Evolutionary conservation across 2,329 filamentous ascomycete genomes (phyloP).

Genomic region (Incumbomyces lentus): DNA sequence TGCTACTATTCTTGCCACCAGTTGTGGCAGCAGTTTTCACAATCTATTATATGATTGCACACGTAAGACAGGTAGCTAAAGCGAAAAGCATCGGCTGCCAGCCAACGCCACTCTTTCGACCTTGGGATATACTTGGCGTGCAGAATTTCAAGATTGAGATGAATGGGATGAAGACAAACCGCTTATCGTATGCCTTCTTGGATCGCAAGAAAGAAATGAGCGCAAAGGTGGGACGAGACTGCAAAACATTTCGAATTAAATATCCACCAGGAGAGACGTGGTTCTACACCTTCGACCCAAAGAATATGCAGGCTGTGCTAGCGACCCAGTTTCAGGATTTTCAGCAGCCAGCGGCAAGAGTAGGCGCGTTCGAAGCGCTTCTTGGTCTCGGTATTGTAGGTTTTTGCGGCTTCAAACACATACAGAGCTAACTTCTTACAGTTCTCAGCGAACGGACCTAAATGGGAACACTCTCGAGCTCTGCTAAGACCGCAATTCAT

Average conservation of each 20-base stretch:
- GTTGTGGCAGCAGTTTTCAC: conserved; percentile 10
- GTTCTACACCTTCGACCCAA: conserved; percentile 25
- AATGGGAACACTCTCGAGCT: conserved; percentile 68
- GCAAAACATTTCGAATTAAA: conserved; percentile 12
- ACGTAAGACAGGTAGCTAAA: conserved; percentile 8
- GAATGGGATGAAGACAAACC: conserved; percentile 11
- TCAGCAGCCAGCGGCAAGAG: conserved; percentile 66
- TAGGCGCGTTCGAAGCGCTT: conserved; percentile 42
- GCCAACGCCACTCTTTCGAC: conserved; percentile 10
- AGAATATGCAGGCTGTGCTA: conserved; percentile 72
- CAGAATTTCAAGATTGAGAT: conserved; percentile 11
- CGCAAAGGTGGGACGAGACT: conserved; percentile 10
- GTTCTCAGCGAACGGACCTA: conserved; percentile 60
- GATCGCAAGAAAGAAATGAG: conserved; percentile 12
- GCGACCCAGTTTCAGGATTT: conserved; percentile 74
- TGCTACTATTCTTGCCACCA: conserved; percentile 9
- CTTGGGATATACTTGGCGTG: conserved; percentile 10
- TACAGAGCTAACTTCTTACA: conserved; percentile 11
- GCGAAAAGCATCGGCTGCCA: conserved; percentile 10
- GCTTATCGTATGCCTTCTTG: conserved; percentile 8
- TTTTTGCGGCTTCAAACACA: conserved; percentile 9
- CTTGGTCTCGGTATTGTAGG: conserved; percentile 33
- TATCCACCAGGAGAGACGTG: conserved; percentile 12
- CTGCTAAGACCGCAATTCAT: conserved; percentile 78
- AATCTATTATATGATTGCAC: not conserved